Evolutionary conservation across 2,329 filamentous ascomycete species (phyloP).

Genomic region (Botryotinia convoluta): DNA sequence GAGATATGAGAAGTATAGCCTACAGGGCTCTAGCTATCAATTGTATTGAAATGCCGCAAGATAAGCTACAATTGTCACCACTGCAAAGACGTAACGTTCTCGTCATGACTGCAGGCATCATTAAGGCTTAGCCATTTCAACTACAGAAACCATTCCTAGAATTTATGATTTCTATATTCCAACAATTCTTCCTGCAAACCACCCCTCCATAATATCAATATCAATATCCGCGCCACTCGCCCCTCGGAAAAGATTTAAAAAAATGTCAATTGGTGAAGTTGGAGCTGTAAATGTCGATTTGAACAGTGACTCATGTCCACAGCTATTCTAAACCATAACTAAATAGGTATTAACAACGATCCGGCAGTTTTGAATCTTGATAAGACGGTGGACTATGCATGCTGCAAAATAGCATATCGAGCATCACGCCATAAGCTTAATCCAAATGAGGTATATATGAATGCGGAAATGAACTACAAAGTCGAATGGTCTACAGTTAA

Average conservation of each 20-base stretch:
- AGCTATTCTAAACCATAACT: neutral
- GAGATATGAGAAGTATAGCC: neutral
- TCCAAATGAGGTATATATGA: neutral
- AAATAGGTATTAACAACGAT: neutral
- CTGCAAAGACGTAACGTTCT: neutral
- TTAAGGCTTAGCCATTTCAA: neutral
- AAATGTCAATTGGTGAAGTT: neutral
- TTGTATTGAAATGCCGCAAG: neutral
- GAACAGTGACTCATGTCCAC: neutral
- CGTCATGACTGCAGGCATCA: neutral
- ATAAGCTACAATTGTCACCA: neutral
- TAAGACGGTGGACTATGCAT: neutral
- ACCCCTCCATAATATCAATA: neutral
- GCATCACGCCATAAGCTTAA: neutral
- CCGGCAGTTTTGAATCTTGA: neutral
- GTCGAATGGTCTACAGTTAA: neutral
- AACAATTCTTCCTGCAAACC: neutral
- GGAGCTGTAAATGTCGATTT: neutral
- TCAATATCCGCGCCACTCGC: neutral
- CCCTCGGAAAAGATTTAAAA: neutral
- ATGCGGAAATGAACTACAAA: neutral
- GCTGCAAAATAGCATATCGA: neutral
- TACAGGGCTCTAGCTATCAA: neutral
- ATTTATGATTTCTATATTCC: neutral
- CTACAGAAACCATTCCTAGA: neutral